These are phyloP conservation scores for Endoconidiophora laricicola DNA, from an alignment of 2,329 filamentous ascomycete species.

Conservation along the genomic window DNA sequence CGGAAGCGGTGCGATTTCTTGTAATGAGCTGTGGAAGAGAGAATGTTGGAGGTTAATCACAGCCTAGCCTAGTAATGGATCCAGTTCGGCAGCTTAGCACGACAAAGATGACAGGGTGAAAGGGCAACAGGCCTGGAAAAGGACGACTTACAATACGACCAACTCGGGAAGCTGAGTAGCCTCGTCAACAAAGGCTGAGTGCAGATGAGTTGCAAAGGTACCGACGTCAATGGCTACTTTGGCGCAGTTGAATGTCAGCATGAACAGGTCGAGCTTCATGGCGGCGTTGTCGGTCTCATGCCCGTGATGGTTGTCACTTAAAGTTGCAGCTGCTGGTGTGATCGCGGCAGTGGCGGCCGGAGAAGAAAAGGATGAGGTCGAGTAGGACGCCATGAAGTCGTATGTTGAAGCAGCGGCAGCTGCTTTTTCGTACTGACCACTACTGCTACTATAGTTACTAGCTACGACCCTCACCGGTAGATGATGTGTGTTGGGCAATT, in stretches of 20 bases:
- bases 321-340: neutral
- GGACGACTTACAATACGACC: constrained; percentile 36
- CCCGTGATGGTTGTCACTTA: neutral
- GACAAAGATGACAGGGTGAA: neutral
- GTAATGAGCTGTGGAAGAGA: constrained; percentile 47
- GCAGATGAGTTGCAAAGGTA: constrained; percentile 55
- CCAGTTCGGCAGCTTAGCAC: neutral
- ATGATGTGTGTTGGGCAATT: no score
- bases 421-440: no score
- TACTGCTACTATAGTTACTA: no score
- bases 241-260: constrained; percentile 82
- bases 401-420: neutral
- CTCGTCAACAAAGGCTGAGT: constrained; percentile 37
- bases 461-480: no score
- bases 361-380: neutral
- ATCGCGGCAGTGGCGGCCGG: neutral
- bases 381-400: constrained; percentile 1
- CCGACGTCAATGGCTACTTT: constrained; percentile 52
- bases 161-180: constrained; percentile 32
- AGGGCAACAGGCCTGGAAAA: neutral
- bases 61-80: neutral
- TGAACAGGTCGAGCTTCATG: constrained; percentile 45
- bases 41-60: neutral
- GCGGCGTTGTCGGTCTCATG: constrained; percentile 10
- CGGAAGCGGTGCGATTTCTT: constrained; percentile 76